These are phyloP conservation scores for Spiromastix sp. DNA, from an alignment of 2,329 filamentous ascomycete species.

Conservation along the genomic window DNA sequence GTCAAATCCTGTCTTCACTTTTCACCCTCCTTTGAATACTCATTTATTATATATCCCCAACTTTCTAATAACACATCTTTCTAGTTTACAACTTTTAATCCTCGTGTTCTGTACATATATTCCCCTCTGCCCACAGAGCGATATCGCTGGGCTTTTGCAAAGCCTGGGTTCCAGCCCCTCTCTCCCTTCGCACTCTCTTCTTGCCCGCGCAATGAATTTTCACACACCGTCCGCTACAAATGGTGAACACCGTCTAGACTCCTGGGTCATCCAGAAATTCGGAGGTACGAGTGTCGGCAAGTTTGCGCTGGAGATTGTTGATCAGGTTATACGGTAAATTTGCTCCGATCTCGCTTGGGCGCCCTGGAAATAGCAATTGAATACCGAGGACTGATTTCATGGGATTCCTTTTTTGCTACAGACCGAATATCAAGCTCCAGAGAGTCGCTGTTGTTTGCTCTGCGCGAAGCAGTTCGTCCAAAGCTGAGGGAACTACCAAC, in stretches of 20 bases:
- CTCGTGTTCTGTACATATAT: too few relatives aligned
- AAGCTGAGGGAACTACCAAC: slow-evolving; percentile 90
- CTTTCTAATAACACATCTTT: too few relatives aligned
- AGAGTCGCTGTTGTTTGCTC: slow-evolving; percentile 91
- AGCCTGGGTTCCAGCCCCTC: too few relatives aligned
- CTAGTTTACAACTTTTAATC: too few relatives aligned
- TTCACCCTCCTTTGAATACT: too few relatives aligned
- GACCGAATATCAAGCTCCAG: slow-evolving; percentile 53
- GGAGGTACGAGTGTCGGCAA: slow-evolving; percentile 94
- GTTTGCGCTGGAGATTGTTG: slow-evolving; percentile 66
- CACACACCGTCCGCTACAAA: slow-evolving; percentile 7
- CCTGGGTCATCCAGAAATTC: slow-evolving; percentile 95
- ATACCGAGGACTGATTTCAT: slow-evolving; percentile 1
- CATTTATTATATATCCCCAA: too few relatives aligned
- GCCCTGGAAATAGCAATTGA: not conserved
- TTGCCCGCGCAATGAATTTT: slow-evolving; percentile 10
- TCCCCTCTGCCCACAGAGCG: too few relatives aligned
- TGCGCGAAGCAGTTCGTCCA: slow-evolving; percentile 86
- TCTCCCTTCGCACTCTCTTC: not conserved
- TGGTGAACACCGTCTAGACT: too few relatives aligned
- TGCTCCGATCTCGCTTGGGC: slow-evolving; percentile 3
- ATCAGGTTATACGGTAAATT: slow-evolving; percentile 56
- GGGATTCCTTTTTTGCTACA: slow-evolving; percentile 21
- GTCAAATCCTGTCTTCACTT: too few relatives aligned
- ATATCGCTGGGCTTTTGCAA: too few relatives aligned